Percentiles rank a stretch among this genome's conserved stretches.
Conservation (phyloP, 352 stramenopile species). For the Achlya hypogyna region DNA sequence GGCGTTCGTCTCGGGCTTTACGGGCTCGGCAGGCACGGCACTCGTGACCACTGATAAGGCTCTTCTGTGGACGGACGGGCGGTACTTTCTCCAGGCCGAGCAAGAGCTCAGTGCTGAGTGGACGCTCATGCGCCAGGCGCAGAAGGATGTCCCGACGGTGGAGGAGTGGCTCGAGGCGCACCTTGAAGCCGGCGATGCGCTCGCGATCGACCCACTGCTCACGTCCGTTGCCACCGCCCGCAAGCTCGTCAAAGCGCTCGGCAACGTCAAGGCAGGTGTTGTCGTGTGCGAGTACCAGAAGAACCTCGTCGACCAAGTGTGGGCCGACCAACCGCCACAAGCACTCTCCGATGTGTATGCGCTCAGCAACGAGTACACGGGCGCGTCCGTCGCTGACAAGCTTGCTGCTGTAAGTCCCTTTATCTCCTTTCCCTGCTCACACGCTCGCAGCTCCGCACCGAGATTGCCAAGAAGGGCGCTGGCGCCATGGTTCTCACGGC, state of each 20-base stretch:
- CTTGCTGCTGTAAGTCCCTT: constrained; percentile 41
- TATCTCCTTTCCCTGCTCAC: background rate
- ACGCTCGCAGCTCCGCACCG: constrained; percentile 44
- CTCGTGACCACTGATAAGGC: constrained; percentile 78
- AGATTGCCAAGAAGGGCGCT: constrained; percentile 83
- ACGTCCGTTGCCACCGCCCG: constrained; percentile 82
- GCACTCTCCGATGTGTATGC: constrained; percentile 83
- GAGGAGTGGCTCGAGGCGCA: constrained; percentile 71
- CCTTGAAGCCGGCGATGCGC: constrained; percentile 40
- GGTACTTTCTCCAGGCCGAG: constrained; percentile 97
- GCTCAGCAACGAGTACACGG: constrained; percentile 89
- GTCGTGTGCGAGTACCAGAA: constrained; percentile 60
- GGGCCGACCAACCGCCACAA: constrained; percentile 64
- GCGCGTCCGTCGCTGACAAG: constrained; percentile 87
- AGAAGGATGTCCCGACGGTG: constrained; percentile 87
- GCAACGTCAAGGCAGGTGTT: constrained; percentile 59
- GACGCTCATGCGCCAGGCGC: constrained; percentile 94
- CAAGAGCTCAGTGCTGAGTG: constrained; percentile 89
- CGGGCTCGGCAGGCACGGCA: constrained; percentile 92
- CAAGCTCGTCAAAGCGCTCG: constrained; percentile 53
- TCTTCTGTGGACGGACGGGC: constrained; percentile 96
- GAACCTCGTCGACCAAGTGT: constrained; percentile 96
- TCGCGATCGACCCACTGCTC: constrained; percentile 95
- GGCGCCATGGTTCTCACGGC: constrained; percentile 92
- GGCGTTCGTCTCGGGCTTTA: constrained; percentile 95